Base-by-base conservation (phyloP, 2,329 filamentous ascomycete species). In the Fusarium buxicola region DNA sequence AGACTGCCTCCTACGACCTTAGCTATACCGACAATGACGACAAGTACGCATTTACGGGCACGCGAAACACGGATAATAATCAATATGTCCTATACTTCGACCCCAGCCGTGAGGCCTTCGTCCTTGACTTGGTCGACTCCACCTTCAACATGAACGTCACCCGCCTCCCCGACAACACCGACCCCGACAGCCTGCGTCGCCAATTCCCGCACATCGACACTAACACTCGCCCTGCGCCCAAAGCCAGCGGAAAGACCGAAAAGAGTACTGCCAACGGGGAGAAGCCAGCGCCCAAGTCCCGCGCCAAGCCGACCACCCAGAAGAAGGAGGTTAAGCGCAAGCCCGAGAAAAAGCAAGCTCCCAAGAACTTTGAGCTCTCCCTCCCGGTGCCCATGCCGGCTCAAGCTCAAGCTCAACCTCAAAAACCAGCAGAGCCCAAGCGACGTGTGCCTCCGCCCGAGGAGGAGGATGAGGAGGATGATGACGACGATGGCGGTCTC, bases 101-200 rank as follows among this genome's bases (percentile, higher is more conserved):
- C 75, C 83, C 89, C 8, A 80, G 82, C 15, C 87, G 86, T 48
- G 87, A 94, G 71, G 89, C 85, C 53, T 95, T 95, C 66, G 87
- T 95, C 25, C 83, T 97, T 51, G 92, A 97, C 78, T 88, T 87
- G 47, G 81, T 97, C 51, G 87, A 92, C 72, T 90, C 89, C n/a
- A 88, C 89, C 34, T 90, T 96, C 77, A 89, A 92, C 71, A 94
- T 97, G 89, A 97, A 97, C 75, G 78, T 97, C 50, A 87, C 86
- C 48, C 86, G 84, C 52, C 87, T 87, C 12, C 91, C 90, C 3
- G 85, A 82, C 64, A 89, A 89, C 69, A 79, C 82, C 50, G 86
- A 92, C 65, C 77, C 83, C 49, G 84, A 85, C 27, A 86, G 84
- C 69, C 81, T 96, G 35, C 83, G 86, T 43, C 83, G 86, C 45